Base-by-base conservation (phyloP, 2,329 filamentous ascomycete genomes). In the Pseudocercospora eumusae region DNA sequence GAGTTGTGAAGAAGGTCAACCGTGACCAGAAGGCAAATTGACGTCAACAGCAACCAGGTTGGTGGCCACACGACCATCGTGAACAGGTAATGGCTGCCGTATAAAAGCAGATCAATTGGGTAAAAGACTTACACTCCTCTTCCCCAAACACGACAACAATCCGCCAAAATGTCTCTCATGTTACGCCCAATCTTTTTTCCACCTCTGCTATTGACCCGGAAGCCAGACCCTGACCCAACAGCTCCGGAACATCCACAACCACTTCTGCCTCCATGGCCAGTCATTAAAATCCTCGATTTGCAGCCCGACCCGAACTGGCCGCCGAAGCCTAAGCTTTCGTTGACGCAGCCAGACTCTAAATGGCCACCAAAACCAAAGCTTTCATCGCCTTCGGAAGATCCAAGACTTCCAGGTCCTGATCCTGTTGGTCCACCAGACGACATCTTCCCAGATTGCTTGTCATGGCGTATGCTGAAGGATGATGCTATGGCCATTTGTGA, bases 281-380 rank as follows among this genome's bases (percentile, higher is more conserved):
- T 25, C 44, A 47, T 47, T 2, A 8, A 40, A 40, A 6, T 8
- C 8, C 20, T 47, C 44, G 36, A 23, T 9, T 23, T 20, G 21
- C 44, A 47, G 20, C 44, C 44, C n/a, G 20, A 47, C 21, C 44
- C 44, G 4, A 47, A 47, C 20, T 47, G 44, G 44, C 44, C 44
- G 13, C 44, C 44, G 18, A 47, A 47, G 13, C 44, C 44, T 13
- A 47, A 47, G 21, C 21, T 23, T 11, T 27, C 21, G 5, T 23
- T 27, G 21, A 27, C n/a, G n/a, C n/a, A 33, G 11, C 31, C 31
- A 15, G 11, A 33, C 11, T 2, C 31, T 11, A 33, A 33, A 2
- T 45, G 44, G 44, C 44, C 44, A 47, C 44, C 44, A 21, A 47
- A 47, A 47, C 44, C 44, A 47, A 47, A 47, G 13, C 21, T 47